phyloP scores from a whole-genome alignment of 2,329 filamentous ascomycete species.

The Monilinia vaccinii-corymbosi region DNA sequence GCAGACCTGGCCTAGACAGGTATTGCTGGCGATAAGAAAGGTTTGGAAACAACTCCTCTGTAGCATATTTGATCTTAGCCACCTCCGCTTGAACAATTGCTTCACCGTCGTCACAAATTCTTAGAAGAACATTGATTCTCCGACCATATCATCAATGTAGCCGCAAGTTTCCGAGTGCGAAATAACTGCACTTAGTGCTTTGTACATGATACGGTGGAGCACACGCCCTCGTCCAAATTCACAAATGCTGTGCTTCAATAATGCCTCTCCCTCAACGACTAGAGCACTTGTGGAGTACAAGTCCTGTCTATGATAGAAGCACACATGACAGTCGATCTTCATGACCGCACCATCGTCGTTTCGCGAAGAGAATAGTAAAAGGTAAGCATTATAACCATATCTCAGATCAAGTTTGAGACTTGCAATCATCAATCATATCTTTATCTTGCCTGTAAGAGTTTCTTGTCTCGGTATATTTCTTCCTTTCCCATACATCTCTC shows the following conservation, averaged over 20 bases:
- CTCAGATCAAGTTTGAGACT: not conserved
- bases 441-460: not conserved
- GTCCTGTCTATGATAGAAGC: not conserved
- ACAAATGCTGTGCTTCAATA: not conserved
- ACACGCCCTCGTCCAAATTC: not conserved
- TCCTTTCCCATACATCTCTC: not conserved
- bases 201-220: not conserved
- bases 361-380: not conserved
- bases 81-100: not conserved
- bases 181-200: not conserved
- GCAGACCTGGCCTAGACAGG: not conserved
- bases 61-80: not conserved
- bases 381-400: not conserved
- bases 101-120: not conserved
- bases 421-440: not conserved
- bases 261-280: not conserved
- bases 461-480: not conserved
- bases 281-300: not conserved
- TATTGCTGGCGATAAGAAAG: not conserved
- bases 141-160: not conserved
- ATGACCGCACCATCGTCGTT: not conserved
- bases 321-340: not conserved
- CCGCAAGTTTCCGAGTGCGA: not conserved
- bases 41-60: conserved; percentile 6
- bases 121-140: not conserved